These are phyloP conservation scores for Fusarium irregulare DNA, from an alignment of 2,329 filamentous ascomycete genomes.

Conservation along the genomic window DNA sequence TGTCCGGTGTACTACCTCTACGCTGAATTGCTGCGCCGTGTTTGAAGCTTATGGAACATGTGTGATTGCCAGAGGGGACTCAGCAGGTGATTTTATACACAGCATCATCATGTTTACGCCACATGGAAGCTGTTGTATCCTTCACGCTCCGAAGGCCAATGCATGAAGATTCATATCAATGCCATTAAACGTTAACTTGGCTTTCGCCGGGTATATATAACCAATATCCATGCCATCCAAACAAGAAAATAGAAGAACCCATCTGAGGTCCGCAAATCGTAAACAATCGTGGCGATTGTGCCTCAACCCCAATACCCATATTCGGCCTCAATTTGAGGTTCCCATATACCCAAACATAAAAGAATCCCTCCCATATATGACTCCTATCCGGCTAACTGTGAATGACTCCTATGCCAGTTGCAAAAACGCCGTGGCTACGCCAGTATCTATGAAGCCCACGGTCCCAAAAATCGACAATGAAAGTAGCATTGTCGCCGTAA, in stretches of 20 bases:
- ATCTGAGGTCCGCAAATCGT: constrained; percentile 14
- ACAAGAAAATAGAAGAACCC: constrained; percentile 27
- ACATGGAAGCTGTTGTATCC: neutral
- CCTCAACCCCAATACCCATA: constrained; percentile 2
- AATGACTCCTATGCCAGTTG: constrained; percentile 20
- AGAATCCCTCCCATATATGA: constrained; percentile 17
- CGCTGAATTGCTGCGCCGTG: neutral
- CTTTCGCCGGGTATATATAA: constrained; percentile 49
- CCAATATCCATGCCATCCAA: constrained; percentile 36
- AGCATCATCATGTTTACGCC: neutral
- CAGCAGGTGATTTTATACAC: neutral
- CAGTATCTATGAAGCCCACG: constrained; percentile 23
- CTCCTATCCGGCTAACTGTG: neutral
- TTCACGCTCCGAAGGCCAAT: neutral
- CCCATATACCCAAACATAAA: constrained; percentile 7
- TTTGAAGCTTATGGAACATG: neutral
- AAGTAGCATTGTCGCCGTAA: constrained; percentile 33
- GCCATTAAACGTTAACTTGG: constrained; percentile 46
- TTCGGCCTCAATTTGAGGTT: constrained; percentile 1
- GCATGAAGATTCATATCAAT: constrained; percentile 10
- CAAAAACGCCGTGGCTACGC: constrained; percentile 32
- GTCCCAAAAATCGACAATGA: constrained; percentile 8
- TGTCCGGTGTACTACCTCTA: neutral
- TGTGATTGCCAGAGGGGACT: neutral
- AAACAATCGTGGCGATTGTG: constrained; percentile 8